phyloP scores from a whole-genome alignment of 2,329 filamentous ascomycete genomes.

The Albophoma yamanashiensis region DNA sequence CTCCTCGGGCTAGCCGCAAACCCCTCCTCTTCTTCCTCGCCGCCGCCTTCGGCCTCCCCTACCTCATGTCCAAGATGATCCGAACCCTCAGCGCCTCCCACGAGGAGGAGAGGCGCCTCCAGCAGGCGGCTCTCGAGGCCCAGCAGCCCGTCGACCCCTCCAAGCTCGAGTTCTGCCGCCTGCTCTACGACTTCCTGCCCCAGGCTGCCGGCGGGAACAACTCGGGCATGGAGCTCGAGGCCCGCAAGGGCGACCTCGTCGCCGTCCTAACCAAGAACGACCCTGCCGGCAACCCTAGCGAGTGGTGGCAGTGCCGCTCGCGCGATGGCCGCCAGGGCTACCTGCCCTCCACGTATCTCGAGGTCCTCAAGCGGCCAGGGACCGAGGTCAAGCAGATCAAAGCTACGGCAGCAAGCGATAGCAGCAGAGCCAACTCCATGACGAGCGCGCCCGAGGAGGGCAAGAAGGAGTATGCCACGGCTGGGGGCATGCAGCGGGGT shows the following conservation, averaged over 20 bases:
- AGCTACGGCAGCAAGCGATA: constrained; percentile 33
- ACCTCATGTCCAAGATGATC: constrained; percentile 95
- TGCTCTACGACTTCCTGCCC: constrained; percentile 88
- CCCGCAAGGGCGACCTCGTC: constrained; percentile 91
- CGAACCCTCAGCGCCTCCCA: constrained; percentile 71
- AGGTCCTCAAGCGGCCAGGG: constrained; percentile 51
- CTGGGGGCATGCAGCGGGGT: constrained; percentile 46
- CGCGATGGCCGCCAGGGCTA: constrained; percentile 87
- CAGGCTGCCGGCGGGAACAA: constrained; percentile 38
- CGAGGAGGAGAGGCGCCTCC: constrained; percentile 59
- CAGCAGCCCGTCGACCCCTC: constrained; percentile 63
- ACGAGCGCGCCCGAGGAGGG: constrained; percentile 34
- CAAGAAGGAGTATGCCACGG: constrained; percentile 41
- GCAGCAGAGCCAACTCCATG: constrained; percentile 36
- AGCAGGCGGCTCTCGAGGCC: constrained; percentile 38
- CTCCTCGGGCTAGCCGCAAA: constrained; percentile 76
- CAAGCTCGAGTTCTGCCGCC: constrained; percentile 93
- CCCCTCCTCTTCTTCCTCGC: constrained; percentile 93
- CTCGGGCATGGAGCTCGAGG: constrained; percentile 69
- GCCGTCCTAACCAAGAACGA: constrained; percentile 89
- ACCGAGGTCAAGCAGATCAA: constrained; percentile 42
- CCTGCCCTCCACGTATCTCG: constrained; percentile 81
- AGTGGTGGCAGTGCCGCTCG: constrained; percentile 95
- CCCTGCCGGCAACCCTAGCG: constrained; percentile 79
- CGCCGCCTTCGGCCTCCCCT: constrained; percentile 89